Evolutionary conservation across 805 yeast species (phyloP).

Genomic region (Nakazawaea ishiwadae): DNA sequence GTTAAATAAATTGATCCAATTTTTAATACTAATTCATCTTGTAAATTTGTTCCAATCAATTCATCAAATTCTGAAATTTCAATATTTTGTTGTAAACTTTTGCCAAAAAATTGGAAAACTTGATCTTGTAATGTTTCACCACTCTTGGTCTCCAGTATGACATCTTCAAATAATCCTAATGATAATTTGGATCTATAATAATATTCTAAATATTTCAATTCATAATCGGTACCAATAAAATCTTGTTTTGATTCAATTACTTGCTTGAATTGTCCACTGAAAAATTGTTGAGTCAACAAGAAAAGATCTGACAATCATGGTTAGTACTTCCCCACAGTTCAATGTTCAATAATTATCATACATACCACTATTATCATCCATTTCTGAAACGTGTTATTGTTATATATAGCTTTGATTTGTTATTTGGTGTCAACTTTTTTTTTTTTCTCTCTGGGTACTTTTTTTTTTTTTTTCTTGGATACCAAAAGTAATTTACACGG

Average conservation of each 20-base stretch:
- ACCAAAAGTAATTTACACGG: too few relatives aligned
- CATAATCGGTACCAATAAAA: conserved; percentile 28
- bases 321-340: too few relatives aligned
- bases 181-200: conserved; percentile 17
- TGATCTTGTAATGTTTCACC: neutral
- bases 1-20: conserved; percentile 37
- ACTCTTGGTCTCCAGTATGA: conserved; percentile 4
- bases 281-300: conserved; percentile 54
- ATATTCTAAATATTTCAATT: conserved; percentile 15
- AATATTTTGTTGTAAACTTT: neutral
- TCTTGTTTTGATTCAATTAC: conserved; percentile 34
- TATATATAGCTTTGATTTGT: neutral
- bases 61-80: conserved; percentile 6
- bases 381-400: neutral
- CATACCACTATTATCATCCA: conserved; percentile 21
- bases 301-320: conserved; percentile 37
- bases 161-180: conserved; percentile 10
- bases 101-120: conserved; percentile 1
- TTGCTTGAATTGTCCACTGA: conserved; percentile 50
- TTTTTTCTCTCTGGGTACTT: neutral
- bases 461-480: neutral
- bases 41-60: conserved; percentile 2
- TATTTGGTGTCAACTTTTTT: neutral
- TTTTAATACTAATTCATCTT: conserved; percentile 25
- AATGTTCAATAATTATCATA: too few relatives aligned